These are phyloP conservation scores for Nicotiana obtusifolia DNA, from an alignment of 257 asterid species.

Conservation along the genomic window DNA sequence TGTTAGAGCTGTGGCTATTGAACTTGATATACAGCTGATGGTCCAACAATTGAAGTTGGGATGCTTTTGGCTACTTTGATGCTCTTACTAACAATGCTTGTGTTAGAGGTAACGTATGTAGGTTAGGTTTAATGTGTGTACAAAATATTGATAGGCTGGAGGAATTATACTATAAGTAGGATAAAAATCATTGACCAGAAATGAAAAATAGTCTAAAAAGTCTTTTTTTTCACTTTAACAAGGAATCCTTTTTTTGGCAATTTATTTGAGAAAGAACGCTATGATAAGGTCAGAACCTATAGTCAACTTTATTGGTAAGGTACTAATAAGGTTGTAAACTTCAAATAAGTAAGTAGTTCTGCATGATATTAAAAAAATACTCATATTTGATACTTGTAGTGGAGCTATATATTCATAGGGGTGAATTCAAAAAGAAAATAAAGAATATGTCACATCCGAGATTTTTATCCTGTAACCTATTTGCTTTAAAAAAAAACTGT, in stretches of 20 bases:
- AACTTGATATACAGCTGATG: conserved; percentile 46
- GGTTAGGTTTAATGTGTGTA: not conserved
- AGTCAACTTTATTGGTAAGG: not conserved
- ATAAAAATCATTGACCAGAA: not conserved
- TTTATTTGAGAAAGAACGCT: not conserved
- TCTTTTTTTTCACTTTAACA: too few species aligned
- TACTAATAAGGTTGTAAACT: not conserved
- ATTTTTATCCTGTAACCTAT: not conserved
- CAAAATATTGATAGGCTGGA: not conserved
- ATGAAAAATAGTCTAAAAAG: not conserved
- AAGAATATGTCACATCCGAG: not conserved
- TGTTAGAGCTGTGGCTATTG: conserved; percentile 42
- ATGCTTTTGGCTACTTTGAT: conserved; percentile 56
- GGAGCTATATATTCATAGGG: not conserved
- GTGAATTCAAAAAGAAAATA: too few species aligned
- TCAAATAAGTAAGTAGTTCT: not conserved
- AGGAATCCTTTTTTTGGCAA: not conserved
- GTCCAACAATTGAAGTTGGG: conserved; percentile 44
- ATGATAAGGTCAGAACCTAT: not conserved
- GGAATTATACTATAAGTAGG: not conserved
- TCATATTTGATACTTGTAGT: not conserved
- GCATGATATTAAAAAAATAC: not conserved
- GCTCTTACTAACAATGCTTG: conserved; percentile 64
- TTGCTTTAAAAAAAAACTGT: not conserved
- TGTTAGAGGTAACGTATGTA: conserved; percentile 35